Percentiles rank a stretch among this genome's conserved stretches.
phyloP scores from a whole-genome alignment of 2,329 filamentous ascomycete genomes.

The Trichophaea hybrida region DNA sequence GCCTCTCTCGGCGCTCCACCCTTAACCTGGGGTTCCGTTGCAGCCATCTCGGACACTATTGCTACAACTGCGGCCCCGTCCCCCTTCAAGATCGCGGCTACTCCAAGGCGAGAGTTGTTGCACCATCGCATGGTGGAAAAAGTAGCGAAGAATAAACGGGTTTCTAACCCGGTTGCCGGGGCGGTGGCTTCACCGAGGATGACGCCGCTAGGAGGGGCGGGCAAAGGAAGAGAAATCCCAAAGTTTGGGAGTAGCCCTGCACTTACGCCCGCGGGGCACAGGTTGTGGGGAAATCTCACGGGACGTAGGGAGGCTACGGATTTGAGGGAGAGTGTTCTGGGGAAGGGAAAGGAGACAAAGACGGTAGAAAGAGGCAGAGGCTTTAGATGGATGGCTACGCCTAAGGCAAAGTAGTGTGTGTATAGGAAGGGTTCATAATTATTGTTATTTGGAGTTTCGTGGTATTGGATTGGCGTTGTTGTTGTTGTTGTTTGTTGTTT shows the following conservation, averaged over 20 bases:
- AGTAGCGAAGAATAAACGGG: constrained; percentile 57
- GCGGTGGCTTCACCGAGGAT: constrained; percentile 38
- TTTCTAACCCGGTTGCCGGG: constrained; percentile 38
- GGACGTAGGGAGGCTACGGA: not conserved
- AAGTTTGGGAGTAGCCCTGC: constrained; percentile 53
- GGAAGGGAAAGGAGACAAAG: not conserved
- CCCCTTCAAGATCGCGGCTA: constrained; percentile 66
- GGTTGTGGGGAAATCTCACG: constrained; percentile 48
- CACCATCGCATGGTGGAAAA: constrained; percentile 79
- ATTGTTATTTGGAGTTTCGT: not conserved
- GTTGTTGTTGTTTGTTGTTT: too few relatives aligned
- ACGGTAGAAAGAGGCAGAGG: not conserved
- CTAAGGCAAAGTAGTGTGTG: not conserved
- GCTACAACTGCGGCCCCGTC: constrained; percentile 31
- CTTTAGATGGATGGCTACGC: constrained; percentile 3
- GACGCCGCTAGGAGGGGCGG: constrained; percentile 16
- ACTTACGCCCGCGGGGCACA: constrained; percentile 61
- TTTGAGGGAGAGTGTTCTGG: constrained; percentile 5
- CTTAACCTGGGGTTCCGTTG: constrained; percentile 28
- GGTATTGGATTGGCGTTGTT: not conserved
- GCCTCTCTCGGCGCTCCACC: constrained; percentile 44
- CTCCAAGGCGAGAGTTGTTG: constrained; percentile 61
- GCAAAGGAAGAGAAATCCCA: constrained; percentile 32
- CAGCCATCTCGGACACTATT: constrained; percentile 22
- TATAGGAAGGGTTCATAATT: not conserved